Evolutionary conservation across 805 yeast genomes (phyloP).

Genomic region (Metschnikowia picachoensis): DNA sequence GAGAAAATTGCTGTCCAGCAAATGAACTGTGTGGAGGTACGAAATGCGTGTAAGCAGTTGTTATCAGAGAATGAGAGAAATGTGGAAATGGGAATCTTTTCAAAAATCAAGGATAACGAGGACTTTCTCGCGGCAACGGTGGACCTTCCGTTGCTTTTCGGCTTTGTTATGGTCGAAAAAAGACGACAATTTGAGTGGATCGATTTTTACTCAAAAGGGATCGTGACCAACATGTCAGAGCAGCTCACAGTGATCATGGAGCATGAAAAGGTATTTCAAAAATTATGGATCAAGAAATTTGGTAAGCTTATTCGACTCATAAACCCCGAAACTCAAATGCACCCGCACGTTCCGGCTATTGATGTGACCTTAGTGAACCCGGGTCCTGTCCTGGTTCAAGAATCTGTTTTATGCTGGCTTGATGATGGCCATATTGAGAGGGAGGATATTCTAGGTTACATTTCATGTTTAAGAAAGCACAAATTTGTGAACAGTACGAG

Average conservation of each 20-base stretch:
- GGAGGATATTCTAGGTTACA: conserved; percentile 30
- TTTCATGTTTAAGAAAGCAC: conserved; percentile 25
- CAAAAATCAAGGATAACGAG: conserved; percentile 28
- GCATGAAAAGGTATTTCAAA: conserved; percentile 52
- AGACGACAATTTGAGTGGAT: conserved; percentile 59
- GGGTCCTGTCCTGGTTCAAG: not conserved
- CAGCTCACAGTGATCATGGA: conserved; percentile 53
- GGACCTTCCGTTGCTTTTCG: conserved; percentile 70
- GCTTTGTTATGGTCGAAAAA: conserved; percentile 60
- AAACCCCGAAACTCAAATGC: conserved; percentile 8
- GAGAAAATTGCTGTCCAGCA: conserved; percentile 34
- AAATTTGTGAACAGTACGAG: conserved; percentile 23
- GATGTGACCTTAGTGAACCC: conserved; percentile 17
- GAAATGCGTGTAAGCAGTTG: conserved; percentile 25
- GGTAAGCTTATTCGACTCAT: conserved; percentile 37
- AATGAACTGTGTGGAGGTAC: conserved; percentile 34
- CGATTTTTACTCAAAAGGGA: conserved; percentile 38
- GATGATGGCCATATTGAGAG: conserved; percentile 32
- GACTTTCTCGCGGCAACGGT: conserved; percentile 43
- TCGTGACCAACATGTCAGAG: conserved; percentile 47
- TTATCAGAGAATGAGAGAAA: conserved; percentile 14
- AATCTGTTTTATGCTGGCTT: conserved; percentile 30
- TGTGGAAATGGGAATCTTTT: not conserved
- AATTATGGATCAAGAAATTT: conserved; percentile 63
- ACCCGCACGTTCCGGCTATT: conserved; percentile 23